Evolutionary conservation across 1,139 yeast genomes (phyloP).

Genomic region (Kurtzmaniella natalensis): DNA sequence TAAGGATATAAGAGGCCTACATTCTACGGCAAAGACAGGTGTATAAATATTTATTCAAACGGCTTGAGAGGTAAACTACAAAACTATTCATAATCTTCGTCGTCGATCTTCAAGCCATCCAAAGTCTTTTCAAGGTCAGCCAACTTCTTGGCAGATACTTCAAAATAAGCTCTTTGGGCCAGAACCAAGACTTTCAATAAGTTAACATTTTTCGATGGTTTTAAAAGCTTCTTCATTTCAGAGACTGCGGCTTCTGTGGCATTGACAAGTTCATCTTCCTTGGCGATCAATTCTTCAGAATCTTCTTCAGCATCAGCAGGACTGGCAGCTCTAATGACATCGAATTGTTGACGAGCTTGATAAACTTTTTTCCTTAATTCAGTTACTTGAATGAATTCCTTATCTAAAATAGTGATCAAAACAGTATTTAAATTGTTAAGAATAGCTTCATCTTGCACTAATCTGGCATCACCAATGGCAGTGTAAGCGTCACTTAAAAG

Average conservation of each 20-base stretch:
- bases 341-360: conserved; percentile 64
- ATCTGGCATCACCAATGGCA: conserved; percentile 56
- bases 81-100: conserved; percentile 32
- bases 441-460: conserved; percentile 62
- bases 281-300: conserved; percentile 53
- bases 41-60: too few species aligned
- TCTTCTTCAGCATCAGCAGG: conserved; percentile 33
- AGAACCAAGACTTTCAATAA: conserved; percentile 58
- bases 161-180: conserved; percentile 68
- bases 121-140: conserved; percentile 26
- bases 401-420: conserved; percentile 47
- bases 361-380: conserved; percentile 66
- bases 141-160: conserved; percentile 37
- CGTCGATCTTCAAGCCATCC: conserved; percentile 31
- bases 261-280: conserved; percentile 75
- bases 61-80: too few species aligned
- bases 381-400: conserved; percentile 57
- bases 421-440: conserved; percentile 52
- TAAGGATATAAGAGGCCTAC: too few species aligned
- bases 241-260: conserved; percentile 75
- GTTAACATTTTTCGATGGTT: conserved; percentile 59
- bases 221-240: conserved; percentile 67
- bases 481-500: conserved; percentile 55
- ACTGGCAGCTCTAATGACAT: conserved; percentile 46
- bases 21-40: too few species aligned